Evolutionary conservation across 1,139 yeast species (phyloP), one percentile per base, ranked within the genome.

Genomic region (Magnusiomyces sp.): DNA sequence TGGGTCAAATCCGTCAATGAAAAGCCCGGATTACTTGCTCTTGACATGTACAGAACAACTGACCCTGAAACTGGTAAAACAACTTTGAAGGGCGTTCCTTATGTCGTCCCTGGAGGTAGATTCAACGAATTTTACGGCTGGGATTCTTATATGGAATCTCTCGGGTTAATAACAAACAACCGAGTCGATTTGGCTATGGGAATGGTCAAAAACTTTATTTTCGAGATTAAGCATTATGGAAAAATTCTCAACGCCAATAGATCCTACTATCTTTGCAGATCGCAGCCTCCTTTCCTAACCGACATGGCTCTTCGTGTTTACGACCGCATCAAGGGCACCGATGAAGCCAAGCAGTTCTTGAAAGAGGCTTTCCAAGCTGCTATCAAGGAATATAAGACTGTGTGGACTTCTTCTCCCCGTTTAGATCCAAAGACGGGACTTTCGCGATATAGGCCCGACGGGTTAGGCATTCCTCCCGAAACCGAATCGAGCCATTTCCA

Each of bases 241-340:
- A 90, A 89, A 70, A 85, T 92, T 49, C 74, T 92, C 59, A 94
- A 94, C 66, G 98, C 98, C 17, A 94, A 92, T 67, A 76, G 98
- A 62, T 80, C 95, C 1, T 92, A 94, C 68, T 94, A 88, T 63
- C 71, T 92, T 51, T 84, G 95, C 52, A 77, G 98, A 59, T 87
- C 97, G 0, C 98, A 94, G 67, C 98, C 98, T 1, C 98, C 98
- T n/a, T 90, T 92, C 63, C 71, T 94, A 56, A 92, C 97, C 0
- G 98, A 92, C 65, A 86, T 92, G 95, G 81, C 94, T 0, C 63
- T 85, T 50, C 72, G 81, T 50, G 81, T 88, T 0, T 88, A 78
- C 62, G 73, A 80, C 27, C 80, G 79, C 56, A 76, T 84, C 55
- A 60, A 60, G 43, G 48, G 52, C 7, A 62, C 60, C 34, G 62